These are phyloP conservation scores for Coelastrella sp. DNA, from an alignment of 139 green algal species.

Conservation along the genomic window DNA sequence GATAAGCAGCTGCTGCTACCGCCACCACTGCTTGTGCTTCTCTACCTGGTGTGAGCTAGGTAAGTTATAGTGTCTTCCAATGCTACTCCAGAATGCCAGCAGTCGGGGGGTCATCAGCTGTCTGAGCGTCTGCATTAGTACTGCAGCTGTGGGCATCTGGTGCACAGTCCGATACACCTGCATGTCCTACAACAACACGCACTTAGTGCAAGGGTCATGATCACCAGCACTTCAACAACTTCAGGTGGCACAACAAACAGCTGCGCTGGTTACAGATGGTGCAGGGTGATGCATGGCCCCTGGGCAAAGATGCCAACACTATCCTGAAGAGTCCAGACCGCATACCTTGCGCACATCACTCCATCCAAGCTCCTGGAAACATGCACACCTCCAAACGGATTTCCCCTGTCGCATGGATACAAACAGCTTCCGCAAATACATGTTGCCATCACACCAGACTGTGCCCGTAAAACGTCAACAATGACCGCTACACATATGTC, in stretches of 20 bases:
- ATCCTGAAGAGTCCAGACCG: too few species aligned
- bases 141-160: slow-evolving; percentile 30
- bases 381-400: slow-evolving; percentile 63
- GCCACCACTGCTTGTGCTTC: too few species aligned
- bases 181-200: not conserved
- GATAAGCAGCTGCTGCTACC: too few species aligned
- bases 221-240: too few species aligned
- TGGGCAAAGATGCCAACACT: not conserved
- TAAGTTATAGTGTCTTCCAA: too few species aligned
- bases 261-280: too few species aligned
- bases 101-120: not conserved
- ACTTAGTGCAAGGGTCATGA: too few species aligned
- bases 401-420: slow-evolving; percentile 34
- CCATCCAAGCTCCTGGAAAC: slow-evolving; percentile 61
- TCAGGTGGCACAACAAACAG: too few species aligned
- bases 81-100: not conserved
- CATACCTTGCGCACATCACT: slow-evolving; percentile 60
- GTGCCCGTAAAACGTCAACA: too few species aligned
- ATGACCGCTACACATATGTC: too few species aligned
- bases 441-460: slow-evolving; percentile 74
- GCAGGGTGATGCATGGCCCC: too few species aligned
- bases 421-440: slow-evolving; percentile 65
- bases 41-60: too few species aligned
- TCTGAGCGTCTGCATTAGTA: slow-evolving; percentile 12
- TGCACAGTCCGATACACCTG: slow-evolving; percentile 28